A percentile compares a stretch with the other conserved stretches of the same genome.
Evolutionary conservation across 2,329 filamentous ascomycete species (phyloP).

Genomic region (Nigrospora oryzae): DNA sequence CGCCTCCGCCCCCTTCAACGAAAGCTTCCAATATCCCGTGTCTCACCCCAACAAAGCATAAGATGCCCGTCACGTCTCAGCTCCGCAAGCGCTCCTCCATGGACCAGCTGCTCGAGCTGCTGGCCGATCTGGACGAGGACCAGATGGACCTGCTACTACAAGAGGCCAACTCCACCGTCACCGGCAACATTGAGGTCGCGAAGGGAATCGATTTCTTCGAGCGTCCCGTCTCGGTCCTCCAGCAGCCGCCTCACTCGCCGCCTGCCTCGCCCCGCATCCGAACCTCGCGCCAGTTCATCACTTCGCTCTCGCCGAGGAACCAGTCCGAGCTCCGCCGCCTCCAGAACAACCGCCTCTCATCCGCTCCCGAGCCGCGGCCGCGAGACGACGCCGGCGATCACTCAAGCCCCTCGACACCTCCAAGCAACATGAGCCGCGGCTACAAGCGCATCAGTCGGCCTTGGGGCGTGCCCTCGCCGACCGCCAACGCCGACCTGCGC

Average conservation of each 20-base stretch:
- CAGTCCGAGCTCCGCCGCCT: constrained; percentile 11
- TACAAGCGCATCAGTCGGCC: constrained; percentile 17
- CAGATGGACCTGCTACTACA: constrained; percentile 16
- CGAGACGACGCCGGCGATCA: neutral
- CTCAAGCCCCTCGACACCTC: neutral
- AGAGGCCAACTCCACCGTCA: constrained; percentile 16
- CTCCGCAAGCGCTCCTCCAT: constrained; percentile 17
- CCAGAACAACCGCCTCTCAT: constrained; percentile 11
- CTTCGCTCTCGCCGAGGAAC: constrained; percentile 13
- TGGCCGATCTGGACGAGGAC: constrained; percentile 16
- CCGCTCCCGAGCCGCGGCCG: constrained; percentile 5
- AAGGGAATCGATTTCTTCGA: constrained; percentile 18
- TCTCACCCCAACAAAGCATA: neutral
- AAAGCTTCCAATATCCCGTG: no score
- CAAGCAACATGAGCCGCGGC: constrained; percentile 11
- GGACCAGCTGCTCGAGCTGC: constrained; percentile 18
- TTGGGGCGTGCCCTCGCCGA: constrained; percentile 8
- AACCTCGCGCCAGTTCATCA: constrained; percentile 12
- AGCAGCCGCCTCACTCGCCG: neutral
- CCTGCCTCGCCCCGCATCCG: constrained; percentile 4
- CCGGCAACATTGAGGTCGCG: constrained; percentile 16
- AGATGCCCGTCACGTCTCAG: constrained; percentile 10
- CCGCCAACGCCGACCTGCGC: constrained; percentile 8
- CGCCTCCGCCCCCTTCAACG: no score
- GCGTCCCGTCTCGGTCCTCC: constrained; percentile 2